phyloP scores from a whole-genome alignment of 1,284 basidiomycete species.

The Meripilus lineatus region DNA sequence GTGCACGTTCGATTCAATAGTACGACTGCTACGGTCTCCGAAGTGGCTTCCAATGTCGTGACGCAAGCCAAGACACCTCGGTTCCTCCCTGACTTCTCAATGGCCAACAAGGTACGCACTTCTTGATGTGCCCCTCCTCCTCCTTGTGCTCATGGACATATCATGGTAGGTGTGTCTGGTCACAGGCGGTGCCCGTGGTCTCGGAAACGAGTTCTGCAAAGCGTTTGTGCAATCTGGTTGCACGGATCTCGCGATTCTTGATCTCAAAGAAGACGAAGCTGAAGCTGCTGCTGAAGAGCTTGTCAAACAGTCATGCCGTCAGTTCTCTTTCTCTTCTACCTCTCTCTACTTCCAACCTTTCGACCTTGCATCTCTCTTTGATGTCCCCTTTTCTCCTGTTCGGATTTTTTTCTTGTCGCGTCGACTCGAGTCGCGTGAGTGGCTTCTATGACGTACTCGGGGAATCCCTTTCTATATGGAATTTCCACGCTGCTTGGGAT shows the following conservation, averaged over 20 bases:
- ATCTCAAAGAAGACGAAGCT: slow-evolving; percentile 76
- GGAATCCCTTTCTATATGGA: no score
- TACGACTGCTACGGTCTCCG: slow-evolving; percentile 7
- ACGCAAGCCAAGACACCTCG: neutral
- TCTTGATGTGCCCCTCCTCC: neutral
- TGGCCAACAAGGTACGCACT: slow-evolving; percentile 56
- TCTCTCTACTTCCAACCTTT: slow-evolving; percentile 12
- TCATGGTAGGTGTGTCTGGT: slow-evolving; percentile 76
- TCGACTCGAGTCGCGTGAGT: no score
- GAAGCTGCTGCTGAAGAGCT: slow-evolving; percentile 74
- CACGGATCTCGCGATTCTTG: slow-evolving; percentile 78
- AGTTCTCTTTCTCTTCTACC: slow-evolving; percentile 16
- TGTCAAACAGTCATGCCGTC: slow-evolving; percentile 46
- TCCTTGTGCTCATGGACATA: slow-evolving; percentile 4
- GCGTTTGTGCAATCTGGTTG: slow-evolving; percentile 90
- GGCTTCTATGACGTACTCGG: no score
- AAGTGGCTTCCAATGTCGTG: neutral
- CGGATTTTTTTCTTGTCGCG: no score
- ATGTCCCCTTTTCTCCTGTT: no score
- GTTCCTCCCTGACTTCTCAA: slow-evolving; percentile 59
- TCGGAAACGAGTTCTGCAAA: slow-evolving; percentile 86
- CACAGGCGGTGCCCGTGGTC: slow-evolving; percentile 90
- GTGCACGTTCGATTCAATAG: slow-evolving; percentile 21
- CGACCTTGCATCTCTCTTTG: neutral
- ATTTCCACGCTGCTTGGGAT: no score